A percentile compares a stretch with the other conserved stretches of the same genome.
These are phyloP conservation scores for Favolaschia claudopus DNA, from an alignment of 768 basidiomycete species.

Conservation along the genomic window DNA sequence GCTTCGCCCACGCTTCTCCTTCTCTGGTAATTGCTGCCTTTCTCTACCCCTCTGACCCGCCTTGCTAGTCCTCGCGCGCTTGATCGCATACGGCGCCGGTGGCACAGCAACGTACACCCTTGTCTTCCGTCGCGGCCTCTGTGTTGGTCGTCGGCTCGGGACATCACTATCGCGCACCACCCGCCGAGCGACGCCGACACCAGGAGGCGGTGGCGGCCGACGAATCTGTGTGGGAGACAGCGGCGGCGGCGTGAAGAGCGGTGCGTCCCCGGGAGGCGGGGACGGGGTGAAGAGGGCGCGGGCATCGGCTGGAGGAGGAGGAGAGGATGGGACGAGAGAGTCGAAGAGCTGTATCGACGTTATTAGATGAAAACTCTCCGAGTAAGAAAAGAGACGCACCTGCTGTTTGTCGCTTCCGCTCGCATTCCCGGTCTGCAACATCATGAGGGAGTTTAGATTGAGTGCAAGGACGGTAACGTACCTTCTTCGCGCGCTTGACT, in stretches of 20 bases:
- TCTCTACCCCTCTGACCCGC: too few relatives aligned
- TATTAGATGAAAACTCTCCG: not conserved
- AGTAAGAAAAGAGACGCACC: too few relatives aligned
- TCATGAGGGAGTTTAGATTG: too few relatives aligned
- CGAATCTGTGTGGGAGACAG: too few relatives aligned
- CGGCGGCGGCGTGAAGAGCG: not conserved
- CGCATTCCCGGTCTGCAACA: too few relatives aligned
- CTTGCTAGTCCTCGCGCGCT: not conserved
- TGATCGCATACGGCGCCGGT: conserved; percentile 1
- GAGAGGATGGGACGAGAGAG: not conserved
- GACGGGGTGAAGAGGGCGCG: not conserved
- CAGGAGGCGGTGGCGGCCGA: not conserved
- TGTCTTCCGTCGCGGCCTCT: conserved; percentile 5
- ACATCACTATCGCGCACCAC: not conserved
- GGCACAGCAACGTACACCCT: conserved; percentile 14
- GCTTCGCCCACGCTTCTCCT: not conserved
- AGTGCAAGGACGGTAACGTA: too few relatives aligned
- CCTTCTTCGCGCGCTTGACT: too few relatives aligned
- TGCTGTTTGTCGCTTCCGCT: too few relatives aligned
- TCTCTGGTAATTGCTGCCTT: not conserved
- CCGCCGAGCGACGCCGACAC: not conserved
- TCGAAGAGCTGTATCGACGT: not conserved
- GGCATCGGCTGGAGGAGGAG: not conserved
- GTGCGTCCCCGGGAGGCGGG: not conserved
- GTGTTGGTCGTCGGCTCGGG: not conserved